A percentile compares a stretch with the other conserved stretches of the same genome.
Evolutionary conservation across 768 basidiomycete species (phyloP).

Genomic region (Rhizopogon vulgaris): DNA sequence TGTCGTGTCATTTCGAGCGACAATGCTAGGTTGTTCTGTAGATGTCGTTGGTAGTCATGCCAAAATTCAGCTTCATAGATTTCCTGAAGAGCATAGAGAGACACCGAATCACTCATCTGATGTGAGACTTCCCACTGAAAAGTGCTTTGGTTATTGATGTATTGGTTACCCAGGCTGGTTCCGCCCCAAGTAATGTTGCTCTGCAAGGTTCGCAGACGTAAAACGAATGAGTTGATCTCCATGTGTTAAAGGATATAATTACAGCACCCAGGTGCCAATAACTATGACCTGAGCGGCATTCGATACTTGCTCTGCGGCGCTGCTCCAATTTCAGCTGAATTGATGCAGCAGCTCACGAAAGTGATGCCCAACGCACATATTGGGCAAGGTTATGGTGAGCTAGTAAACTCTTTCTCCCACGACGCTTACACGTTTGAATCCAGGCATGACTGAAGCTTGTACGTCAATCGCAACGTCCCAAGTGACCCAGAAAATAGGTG

Average conservation of each 20-base stretch:
- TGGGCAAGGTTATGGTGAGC: conserved; percentile 58
- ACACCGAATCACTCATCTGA: conserved; percentile 51
- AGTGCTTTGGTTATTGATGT: not conserved
- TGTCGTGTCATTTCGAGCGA: not conserved
- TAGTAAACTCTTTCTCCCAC: not conserved
- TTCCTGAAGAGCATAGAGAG: conserved; percentile 57
- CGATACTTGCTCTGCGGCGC: conserved; percentile 55
- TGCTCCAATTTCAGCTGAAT: conserved; percentile 56
- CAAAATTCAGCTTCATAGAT: conserved; percentile 54
- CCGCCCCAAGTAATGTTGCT: conserved; percentile 64
- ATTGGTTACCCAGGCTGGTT: conserved; percentile 38
- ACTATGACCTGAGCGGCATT: conserved; percentile 46
- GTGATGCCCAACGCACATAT: conserved; percentile 53
- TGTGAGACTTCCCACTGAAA: conserved; percentile 28
- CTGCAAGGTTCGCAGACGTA: conserved; percentile 44
- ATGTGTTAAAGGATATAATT: not conserved
- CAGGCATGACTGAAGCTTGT: conserved; percentile 65
- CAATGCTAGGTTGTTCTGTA: conserved; percentile 14
- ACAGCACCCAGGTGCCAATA: conserved; percentile 45
- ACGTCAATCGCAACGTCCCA: conserved; percentile 48
- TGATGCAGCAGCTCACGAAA: conserved; percentile 37
- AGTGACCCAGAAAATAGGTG: conserved; percentile 40
- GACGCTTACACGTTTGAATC: not conserved
- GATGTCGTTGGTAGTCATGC: conserved; percentile 53
- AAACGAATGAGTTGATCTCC: not conserved